Evolutionary conservation across 345 rosid species (phyloP), one percentile per base, ranked within the genome.

Genomic region (Moricandia moricandioides): DNA sequence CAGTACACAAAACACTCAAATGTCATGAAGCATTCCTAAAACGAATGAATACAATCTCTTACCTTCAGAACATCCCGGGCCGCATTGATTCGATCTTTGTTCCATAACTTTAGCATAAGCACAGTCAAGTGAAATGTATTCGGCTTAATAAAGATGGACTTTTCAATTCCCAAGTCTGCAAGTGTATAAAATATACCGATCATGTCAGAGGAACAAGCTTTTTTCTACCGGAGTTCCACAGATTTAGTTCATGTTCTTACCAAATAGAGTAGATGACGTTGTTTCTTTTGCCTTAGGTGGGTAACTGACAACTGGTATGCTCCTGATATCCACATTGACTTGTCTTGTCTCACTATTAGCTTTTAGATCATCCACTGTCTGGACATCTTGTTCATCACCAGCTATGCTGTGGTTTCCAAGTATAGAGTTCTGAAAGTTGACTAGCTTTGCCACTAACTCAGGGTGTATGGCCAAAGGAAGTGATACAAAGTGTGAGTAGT

Each of bases 71-170:
- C 87, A 76, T 89, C 88, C 8, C 82, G 29, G 16, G 99, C 99
- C 47, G 84, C 77, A 79, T 79, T 77, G 40, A 95, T 76, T 67
- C 91, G 78, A 66, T 90, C 96, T 80, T 84, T 89, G 72, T 89
- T 95, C 98, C 97, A 95, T 74, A 95, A 73, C 86, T 90, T 95
- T 63, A 92, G 80, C 99, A 95, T 95, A 55, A 95, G 85, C 66
- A 92, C 93, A 63, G 99, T 95, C 80, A 95, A 81, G 85, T 92
- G 99, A 79, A 92, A 90, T n/a, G 96, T 89, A 68, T 75, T 77
- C 10, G 98, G 98, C 51, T 86, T 89, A 43, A 88, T 88, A 61
- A 95, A 92, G 73, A 90, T 89, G 68, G 98, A 92, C 83, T 81
- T 83, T 63, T 89, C 96, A 69, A 95, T 89, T 79, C 97, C 86